Conservation (phyloP, 768 basidiomycete species). For the Nidula microcarpa region DNA sequence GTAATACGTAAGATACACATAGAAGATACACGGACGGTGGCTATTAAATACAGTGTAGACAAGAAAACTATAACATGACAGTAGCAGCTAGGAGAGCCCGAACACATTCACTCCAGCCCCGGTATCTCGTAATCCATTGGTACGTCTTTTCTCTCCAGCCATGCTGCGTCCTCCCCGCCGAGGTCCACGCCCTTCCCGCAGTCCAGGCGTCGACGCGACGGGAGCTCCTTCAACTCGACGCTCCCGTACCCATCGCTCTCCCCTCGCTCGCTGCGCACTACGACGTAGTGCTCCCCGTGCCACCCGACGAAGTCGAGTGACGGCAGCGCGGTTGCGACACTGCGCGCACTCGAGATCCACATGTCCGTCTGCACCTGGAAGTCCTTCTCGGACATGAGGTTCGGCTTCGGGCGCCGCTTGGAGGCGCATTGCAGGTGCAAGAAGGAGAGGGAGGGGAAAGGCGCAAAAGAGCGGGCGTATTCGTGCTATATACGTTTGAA, state of each 20-base stretch:
- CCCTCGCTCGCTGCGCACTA: slow-evolving; percentile 36
- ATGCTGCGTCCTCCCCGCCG: slow-evolving; percentile 57
- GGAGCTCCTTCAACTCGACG: slow-evolving; percentile 58
- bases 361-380: slow-evolving; percentile 52
- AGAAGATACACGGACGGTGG: no score
- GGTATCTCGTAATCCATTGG: slow-evolving; percentile 73
- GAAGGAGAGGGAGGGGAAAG: slow-evolving; percentile 51
- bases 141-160: slow-evolving; percentile 73
- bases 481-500: slow-evolving; percentile 34
- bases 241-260: slow-evolving; percentile 4
- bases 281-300: slow-evolving; percentile 70
- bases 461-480: slow-evolving; percentile 44
- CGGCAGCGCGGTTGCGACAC: slow-evolving; percentile 45
- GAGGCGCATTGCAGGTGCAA: slow-evolving; percentile 52
- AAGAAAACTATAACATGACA: no score
- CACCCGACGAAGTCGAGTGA: slow-evolving; percentile 67
- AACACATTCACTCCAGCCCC: slow-evolving; percentile 20
- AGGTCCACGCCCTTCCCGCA: slow-evolving; percentile 67
- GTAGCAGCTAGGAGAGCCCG: no score
- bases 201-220: slow-evolving; percentile 52
- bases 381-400: slow-evolving; percentile 56
- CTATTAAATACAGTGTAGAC: no score
- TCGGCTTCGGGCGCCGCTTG: slow-evolving; percentile 50
- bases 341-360: slow-evolving; percentile 49
- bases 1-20: no score